These are phyloP conservation scores for Corylus heterophylla DNA, from an alignment of 306 rosid species.

Conservation along the genomic window DNA sequence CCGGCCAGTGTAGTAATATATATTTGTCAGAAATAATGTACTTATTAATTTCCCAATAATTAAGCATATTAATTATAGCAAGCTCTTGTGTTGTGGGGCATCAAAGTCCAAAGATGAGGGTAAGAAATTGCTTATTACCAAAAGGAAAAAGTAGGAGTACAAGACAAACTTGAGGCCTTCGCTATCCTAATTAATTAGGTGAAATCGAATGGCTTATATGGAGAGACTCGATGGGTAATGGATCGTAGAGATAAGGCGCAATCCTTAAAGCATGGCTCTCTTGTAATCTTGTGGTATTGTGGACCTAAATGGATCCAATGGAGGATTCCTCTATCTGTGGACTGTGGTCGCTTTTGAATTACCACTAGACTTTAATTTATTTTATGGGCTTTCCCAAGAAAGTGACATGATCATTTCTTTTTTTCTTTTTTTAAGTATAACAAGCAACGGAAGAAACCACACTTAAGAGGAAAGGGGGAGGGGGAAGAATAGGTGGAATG, in stretches of 20 bases:
- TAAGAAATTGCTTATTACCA: not conserved
- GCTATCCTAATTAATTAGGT: not conserved
- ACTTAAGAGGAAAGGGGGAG: too few relatives aligned
- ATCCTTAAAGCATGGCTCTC: constrained; percentile 41
- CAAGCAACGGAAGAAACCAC: too few relatives aligned
- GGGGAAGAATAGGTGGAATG: too few relatives aligned
- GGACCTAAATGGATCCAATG: not conserved
- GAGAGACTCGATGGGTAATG: constrained; percentile 29
- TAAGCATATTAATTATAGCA: too few relatives aligned
- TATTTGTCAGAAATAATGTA: too few relatives aligned
- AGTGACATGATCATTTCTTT: not conserved
- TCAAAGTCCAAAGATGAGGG: not conserved
- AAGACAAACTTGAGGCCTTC: not conserved
- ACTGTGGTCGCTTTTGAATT: not conserved
- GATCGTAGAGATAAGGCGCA: constrained; percentile 51
- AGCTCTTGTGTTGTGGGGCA: not conserved
- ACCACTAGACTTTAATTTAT: not conserved
- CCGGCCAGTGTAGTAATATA: too few relatives aligned
- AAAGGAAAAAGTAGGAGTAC: not conserved
- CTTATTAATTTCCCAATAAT: too few relatives aligned
- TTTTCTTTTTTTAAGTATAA: too few relatives aligned
- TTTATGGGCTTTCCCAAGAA: not conserved
- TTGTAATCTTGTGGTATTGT: constrained; percentile 50
- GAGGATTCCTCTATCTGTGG: not conserved
- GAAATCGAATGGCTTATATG: constrained; percentile 41